Conservation (phyloP, 805 yeast species). For the Wickerhamomyces bisporus region DNA sequence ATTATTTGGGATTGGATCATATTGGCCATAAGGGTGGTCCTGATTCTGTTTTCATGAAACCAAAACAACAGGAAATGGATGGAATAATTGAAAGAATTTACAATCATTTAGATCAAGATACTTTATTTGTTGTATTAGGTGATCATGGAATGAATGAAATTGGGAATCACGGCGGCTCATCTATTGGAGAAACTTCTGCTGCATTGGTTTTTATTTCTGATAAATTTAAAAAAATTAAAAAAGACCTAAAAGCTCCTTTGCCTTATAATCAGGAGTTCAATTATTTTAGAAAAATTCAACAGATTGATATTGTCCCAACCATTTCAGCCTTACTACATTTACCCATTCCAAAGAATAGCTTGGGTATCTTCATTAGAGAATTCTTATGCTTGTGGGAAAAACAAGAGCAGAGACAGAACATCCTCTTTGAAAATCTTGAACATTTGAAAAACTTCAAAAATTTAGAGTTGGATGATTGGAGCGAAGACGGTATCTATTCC, state of each 20-base stretch:
- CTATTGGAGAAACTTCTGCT: conserved; percentile 87
- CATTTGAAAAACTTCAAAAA: conserved; percentile 49
- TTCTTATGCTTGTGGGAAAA: conserved; percentile 48
- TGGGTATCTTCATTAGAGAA: conserved; percentile 66
- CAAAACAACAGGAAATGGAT: conserved; percentile 87
- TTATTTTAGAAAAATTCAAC: conserved; percentile 50
- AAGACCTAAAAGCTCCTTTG: conserved; percentile 15
- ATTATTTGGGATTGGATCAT: conserved; percentile 92
- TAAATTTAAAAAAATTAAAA: conserved; percentile 34
- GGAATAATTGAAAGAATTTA: conserved; percentile 50
- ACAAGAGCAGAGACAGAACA: conserved; percentile 27
- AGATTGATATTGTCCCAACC: conserved; percentile 90
- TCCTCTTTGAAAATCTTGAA: conserved; percentile 49
- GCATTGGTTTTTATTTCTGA: conserved; percentile 70
- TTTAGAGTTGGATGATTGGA: conserved; percentile 24
- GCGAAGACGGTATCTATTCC: conserved; percentile 13
- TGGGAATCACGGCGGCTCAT: conserved; percentile 97
- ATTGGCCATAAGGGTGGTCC: conserved; percentile 99
- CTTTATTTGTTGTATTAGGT: conserved; percentile 74
- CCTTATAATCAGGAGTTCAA: conserved; percentile 38
- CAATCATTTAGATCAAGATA: conserved; percentile 37
- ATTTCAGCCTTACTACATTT: conserved; percentile 69
- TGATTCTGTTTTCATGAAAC: conserved; percentile 68
- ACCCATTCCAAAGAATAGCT: conserved; percentile 85
- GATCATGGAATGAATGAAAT: conserved; percentile 97